Evolutionary conservation across 305 asterid genomes (phyloP), one percentile per base, ranked within the genome.

Genomic region (Plantago rigida): DNA sequence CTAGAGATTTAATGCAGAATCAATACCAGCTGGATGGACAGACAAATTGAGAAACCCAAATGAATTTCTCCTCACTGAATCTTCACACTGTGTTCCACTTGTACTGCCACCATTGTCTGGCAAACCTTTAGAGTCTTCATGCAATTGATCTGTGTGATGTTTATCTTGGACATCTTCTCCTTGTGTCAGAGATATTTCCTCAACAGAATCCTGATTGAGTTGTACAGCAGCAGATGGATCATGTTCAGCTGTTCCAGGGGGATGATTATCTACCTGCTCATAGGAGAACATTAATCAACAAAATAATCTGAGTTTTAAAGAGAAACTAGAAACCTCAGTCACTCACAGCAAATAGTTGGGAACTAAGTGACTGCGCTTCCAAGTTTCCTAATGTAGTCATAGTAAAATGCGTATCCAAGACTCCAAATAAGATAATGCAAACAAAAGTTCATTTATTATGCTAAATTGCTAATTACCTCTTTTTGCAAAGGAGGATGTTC

Each of bases 21-120:
- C 44, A 82, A 28, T 74, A 78, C 90, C 86, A 58, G 49, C 65
- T 59, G 64, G 68, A 65, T 78, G 69, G 54, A 71, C 51, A 6
- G 83, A 69, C 48, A 79, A 68, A 68, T 70, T 77, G 56, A 67
- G 58, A 39, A 63, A 22, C 42, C 57, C 42, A 44, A 5, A 44
- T n/a, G 72, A 24, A 65, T 54, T 68, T 68, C 50, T 65, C 49
- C 60, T 68, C 36, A 58, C 29, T 13, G 69, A 67, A 63, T 49
- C 55, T 47, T 58, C 73, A 44, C 41, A 54, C 14, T 42, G 57
- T 28, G 42, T 52, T 56, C 44, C 45, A n/a, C 29, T 42, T 28
- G 65, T 26, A 54, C 41, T 72, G 45, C 58, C 55, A 60, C 66
- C 77, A 52, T 56, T 58, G 52, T 52, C 54, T 2, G 81, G 62